phyloP scores from a whole-genome alignment of 1,139 yeast species.

The Pichia sp. region DNA sequence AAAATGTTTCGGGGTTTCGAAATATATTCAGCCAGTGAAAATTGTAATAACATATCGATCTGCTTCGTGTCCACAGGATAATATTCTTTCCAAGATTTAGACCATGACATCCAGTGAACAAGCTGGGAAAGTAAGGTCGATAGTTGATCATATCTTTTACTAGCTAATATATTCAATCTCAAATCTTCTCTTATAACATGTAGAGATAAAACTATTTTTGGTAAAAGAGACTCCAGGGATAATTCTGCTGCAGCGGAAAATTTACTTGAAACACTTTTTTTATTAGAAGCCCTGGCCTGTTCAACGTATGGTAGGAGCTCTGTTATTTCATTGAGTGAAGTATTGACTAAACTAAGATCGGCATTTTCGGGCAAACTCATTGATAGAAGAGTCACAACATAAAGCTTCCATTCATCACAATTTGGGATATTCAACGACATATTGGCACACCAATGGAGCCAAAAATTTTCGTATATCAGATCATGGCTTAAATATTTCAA shows the following conservation, averaged over 20 bases:
- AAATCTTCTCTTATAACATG: conserved; percentile 78
- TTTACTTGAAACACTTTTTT: not conserved
- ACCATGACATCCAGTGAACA: conserved; percentile 73
- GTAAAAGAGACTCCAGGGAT: conserved; percentile 47
- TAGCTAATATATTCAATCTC: conserved; percentile 50
- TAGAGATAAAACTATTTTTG: conserved; percentile 61
- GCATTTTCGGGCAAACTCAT: conserved; percentile 42
- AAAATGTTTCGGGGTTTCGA: conserved; percentile 53
- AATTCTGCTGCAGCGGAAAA: conserved; percentile 28
- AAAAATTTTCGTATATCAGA: conserved; percentile 50
- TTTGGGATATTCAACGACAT: conserved; percentile 37
- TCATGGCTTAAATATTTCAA: conserved; percentile 57
- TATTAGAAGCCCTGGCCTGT: conserved; percentile 28
- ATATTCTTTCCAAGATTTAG: conserved; percentile 56
- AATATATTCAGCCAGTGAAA: conserved; percentile 43
- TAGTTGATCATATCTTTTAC: conserved; percentile 38
- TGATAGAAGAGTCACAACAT: conserved; percentile 49
- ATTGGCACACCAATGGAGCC: conserved; percentile 65
- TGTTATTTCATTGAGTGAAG: conserved; percentile 38
- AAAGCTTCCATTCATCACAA: conserved; percentile 61
- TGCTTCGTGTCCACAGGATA: conserved; percentile 39
- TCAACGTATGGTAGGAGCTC: conserved; percentile 39
- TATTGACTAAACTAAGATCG: conserved; percentile 22
- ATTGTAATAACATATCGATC: conserved; percentile 33
- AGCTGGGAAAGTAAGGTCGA: conserved; percentile 58